These are phyloP conservation scores for Pythium guiyangense DNA, from an alignment of 352 stramenopile genomes.

Conservation along the genomic window DNA sequence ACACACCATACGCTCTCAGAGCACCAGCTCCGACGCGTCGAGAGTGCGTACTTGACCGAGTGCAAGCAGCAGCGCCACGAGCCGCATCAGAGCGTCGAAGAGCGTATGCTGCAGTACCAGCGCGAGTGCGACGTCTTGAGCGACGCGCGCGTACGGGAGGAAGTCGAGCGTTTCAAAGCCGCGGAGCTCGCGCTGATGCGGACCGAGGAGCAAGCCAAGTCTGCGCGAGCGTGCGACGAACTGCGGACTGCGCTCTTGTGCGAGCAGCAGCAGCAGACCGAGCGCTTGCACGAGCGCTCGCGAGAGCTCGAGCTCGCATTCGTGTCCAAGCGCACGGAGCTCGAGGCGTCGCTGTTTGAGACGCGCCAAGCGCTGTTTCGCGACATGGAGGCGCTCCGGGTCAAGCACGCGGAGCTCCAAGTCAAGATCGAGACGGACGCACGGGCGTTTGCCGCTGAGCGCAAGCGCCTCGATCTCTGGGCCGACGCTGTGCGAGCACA, in stretches of 20 bases:
- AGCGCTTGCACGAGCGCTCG: constrained; percentile 47
- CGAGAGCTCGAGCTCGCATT: constrained; percentile 60
- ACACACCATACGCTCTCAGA: constrained; percentile 20
- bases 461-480: constrained; percentile 39
- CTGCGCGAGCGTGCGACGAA: constrained; percentile 41
- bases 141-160: constrained; percentile 43
- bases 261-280: constrained; percentile 42
- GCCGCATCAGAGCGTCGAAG: constrained; percentile 38
- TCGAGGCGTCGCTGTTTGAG: constrained; percentile 65
- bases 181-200: constrained; percentile 52
- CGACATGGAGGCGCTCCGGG: constrained; percentile 54
- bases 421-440: constrained; percentile 40
- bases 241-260: constrained; percentile 35
- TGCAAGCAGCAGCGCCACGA: constrained; percentile 32
- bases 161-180: constrained; percentile 50
- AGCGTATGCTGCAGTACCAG: constrained; percentile 64
- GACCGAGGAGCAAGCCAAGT: constrained; percentile 53
- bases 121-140: constrained; percentile 59
- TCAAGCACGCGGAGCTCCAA: constrained; percentile 49
- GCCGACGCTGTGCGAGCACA: constrained; percentile 39
- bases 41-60: constrained; percentile 49
- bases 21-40: constrained; percentile 60
- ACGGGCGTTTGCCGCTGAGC: constrained; percentile 36
- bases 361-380: constrained; percentile 58
- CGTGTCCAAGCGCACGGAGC: constrained; percentile 35